These are phyloP conservation scores for Daldinia eschscholtzii DNA, from an alignment of 2,329 filamentous ascomycete genomes.

Conservation along the genomic window DNA sequence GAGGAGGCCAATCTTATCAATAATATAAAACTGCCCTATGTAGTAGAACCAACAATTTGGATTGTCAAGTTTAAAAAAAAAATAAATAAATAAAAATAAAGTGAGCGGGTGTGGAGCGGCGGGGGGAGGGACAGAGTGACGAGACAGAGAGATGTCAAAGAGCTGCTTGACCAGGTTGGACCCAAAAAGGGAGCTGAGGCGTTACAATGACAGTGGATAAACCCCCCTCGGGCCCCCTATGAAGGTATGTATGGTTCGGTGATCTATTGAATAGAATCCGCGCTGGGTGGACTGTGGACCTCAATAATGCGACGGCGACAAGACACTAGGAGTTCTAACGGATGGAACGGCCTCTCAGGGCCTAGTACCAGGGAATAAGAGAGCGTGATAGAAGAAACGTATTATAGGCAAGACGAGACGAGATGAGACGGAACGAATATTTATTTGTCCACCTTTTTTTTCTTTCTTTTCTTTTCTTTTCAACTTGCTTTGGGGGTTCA, in stretches of 20 bases:
- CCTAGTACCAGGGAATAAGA: constrained; percentile 7
- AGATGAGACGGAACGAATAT: background rate
- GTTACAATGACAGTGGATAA: constrained; percentile 43
- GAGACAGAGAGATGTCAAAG: constrained; percentile 33
- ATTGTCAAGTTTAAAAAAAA: constrained; percentile 9
- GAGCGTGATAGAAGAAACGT: background rate
- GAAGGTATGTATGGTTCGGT: constrained; percentile 30
- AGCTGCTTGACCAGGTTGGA: constrained; percentile 29
- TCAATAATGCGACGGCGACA: constrained; percentile 39
- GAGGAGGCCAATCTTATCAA: constrained; percentile 16
- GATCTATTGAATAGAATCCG: constrained; percentile 33
- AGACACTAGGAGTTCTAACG: constrained; percentile 36
- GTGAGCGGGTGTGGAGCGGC: constrained; percentile 3
- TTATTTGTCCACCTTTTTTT: constrained; percentile 10
- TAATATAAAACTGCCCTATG: background rate
- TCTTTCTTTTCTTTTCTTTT: no score
- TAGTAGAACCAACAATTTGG: constrained; percentile 17
- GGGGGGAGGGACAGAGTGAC: constrained; percentile 8
- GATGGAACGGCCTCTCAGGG: constrained; percentile 20
- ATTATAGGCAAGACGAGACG: constrained; percentile 2
- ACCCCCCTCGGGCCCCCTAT: constrained; percentile 35
- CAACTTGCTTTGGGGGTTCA: no score
- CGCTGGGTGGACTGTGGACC: constrained; percentile 29
- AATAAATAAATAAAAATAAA: background rate
- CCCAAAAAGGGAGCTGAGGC: constrained; percentile 18